Base-by-base conservation (phyloP, 345 rosid species). In the Citrus unshiu region DNA sequence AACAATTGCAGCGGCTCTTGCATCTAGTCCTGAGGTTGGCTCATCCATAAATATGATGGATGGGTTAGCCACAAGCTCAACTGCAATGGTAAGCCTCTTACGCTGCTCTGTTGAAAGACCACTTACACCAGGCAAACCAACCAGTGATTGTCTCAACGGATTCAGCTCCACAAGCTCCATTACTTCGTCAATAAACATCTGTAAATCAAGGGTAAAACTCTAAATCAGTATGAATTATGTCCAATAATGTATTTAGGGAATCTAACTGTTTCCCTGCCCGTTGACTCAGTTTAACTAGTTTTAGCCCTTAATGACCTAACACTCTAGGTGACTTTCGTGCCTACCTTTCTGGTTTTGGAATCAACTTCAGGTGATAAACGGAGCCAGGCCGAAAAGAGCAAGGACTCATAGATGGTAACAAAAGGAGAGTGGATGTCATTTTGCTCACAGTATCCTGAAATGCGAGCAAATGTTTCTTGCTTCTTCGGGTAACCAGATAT, bases 331-430 rank as follows among this genome's bases (percentile, higher is more conserved):
- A 49, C 14, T 35, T 54, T 35, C 19, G 27, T 46, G 32, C 66
- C 32, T 68, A 87, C 90, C 92, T 81, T 85, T 75, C 88, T 76
- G 21, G 87, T 87, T 30, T 77, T 66, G 4, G 83, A 14, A 25
- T 87, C 72, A 29, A 87, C 86, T 0, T 79, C 85, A 13, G 77
- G 5, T 0, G 92, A 62, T 40, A 89, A 73, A 59, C 89, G 92
- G 51, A 89, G 92, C 92, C 92, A 87, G 19, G 88, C 90, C 0
- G 92, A 89, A 76, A 78, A 89, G 70, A 89, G 78, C 56, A 89
- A 70, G 27, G 92, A 89, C 74, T 89, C 90, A 13, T 87, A 80
- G 66, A 89, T 83, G 5, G 92, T 87, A 63, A 89, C 88, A 29
- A 81, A 46, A 29, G 90, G 92, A 34, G 92, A 89, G 72, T 89